A percentile compares a stretch with the other conserved stretches of the same genome.
These are phyloP conservation scores for Chaetomiaceae sp. DNA, from an alignment of 2,329 filamentous ascomycete species.

Conservation along the genomic window DNA sequence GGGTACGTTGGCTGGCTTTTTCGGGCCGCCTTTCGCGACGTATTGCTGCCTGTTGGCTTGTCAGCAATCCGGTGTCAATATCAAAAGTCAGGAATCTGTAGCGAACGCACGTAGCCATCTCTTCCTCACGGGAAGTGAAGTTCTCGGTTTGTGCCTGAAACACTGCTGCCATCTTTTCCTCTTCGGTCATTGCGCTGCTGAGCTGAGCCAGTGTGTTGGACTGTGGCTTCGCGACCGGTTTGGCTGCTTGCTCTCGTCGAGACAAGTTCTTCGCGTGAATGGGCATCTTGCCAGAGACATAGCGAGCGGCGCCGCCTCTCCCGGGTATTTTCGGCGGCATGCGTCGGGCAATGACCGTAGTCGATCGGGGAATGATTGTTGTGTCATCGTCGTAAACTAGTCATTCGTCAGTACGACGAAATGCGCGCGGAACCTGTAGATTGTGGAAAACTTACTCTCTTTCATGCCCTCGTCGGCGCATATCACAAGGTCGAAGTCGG, in stretches of 20 bases:
- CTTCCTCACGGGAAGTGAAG: slow-evolving; percentile 77
- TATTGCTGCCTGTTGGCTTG: slow-evolving; percentile 51
- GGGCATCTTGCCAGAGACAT: slow-evolving; percentile 94
- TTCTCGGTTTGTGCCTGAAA: slow-evolving; percentile 83
- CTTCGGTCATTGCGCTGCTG: slow-evolving; percentile 79
- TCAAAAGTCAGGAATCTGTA: neutral
- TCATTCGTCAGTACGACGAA: slow-evolving; percentile 26
- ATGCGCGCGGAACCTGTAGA: too few relatives aligned
- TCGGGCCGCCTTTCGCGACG: slow-evolving; percentile 54
- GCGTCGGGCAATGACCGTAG: slow-evolving; percentile 83
- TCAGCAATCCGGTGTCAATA: slow-evolving; percentile 31
- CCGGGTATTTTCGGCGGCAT: slow-evolving; percentile 79
- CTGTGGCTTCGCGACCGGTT: slow-evolving; percentile 51
- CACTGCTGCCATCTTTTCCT: slow-evolving; percentile 89
- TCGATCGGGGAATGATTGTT: slow-evolving; percentile 91
- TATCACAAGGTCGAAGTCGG: slow-evolving; percentile 92
- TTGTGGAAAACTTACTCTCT: slow-evolving; percentile 59
- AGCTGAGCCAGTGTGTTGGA: slow-evolving; percentile 57
- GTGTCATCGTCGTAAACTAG: slow-evolving; percentile 96
- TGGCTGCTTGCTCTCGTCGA: slow-evolving; percentile 56
- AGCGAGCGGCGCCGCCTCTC: slow-evolving; percentile 84
- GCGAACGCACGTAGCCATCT: slow-evolving; percentile 69
- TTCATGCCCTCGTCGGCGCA: slow-evolving; percentile 79
- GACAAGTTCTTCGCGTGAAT: slow-evolving; percentile 76
- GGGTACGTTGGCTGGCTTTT: slow-evolving; percentile 69